Evolutionary conservation across 192 early-diverging fungal genomes (phyloP).

Genomic region (Linnemannia schmuckeri): DNA sequence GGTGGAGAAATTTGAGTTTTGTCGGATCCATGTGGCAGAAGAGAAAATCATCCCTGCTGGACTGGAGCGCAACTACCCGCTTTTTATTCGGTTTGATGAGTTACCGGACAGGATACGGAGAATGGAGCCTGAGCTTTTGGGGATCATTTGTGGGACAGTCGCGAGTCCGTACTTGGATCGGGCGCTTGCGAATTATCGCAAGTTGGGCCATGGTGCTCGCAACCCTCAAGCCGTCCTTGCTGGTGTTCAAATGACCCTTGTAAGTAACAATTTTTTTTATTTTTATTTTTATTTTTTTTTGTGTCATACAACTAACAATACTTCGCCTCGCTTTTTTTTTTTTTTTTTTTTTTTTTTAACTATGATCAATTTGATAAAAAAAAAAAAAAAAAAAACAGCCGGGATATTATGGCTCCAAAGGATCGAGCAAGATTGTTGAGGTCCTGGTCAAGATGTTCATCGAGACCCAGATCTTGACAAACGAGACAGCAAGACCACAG

Average conservation of each 20-base stretch:
- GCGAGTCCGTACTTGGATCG: constrained; percentile 50
- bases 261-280: constrained; percentile 18
- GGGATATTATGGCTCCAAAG: constrained; percentile 70
- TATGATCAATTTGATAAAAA: too few species aligned
- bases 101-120: constrained; percentile 40
- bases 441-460: constrained; percentile 51
- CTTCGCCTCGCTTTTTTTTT: not conserved
- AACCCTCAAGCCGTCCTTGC: constrained; percentile 57
- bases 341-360: too few species aligned
- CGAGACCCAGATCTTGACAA: constrained; percentile 44
- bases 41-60: constrained; percentile 58
- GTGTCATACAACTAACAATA: not conserved
- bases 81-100: constrained; percentile 50
- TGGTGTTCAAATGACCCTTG: constrained; percentile 58
- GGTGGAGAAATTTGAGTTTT: constrained; percentile 61
- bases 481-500: constrained; percentile 55
- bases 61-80: constrained; percentile 45
- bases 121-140: constrained; percentile 50
- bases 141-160: constrained; percentile 37
- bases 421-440: constrained; percentile 50
- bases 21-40: constrained; percentile 60
- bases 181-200: constrained; percentile 48
- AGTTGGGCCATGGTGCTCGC: constrained; percentile 59
- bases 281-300: not conserved
- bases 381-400: constrained; percentile 31